Evolutionary conservation across 2,329 filamentous ascomycete species (phyloP).

Genomic region (Lachnellula cervina): DNA sequence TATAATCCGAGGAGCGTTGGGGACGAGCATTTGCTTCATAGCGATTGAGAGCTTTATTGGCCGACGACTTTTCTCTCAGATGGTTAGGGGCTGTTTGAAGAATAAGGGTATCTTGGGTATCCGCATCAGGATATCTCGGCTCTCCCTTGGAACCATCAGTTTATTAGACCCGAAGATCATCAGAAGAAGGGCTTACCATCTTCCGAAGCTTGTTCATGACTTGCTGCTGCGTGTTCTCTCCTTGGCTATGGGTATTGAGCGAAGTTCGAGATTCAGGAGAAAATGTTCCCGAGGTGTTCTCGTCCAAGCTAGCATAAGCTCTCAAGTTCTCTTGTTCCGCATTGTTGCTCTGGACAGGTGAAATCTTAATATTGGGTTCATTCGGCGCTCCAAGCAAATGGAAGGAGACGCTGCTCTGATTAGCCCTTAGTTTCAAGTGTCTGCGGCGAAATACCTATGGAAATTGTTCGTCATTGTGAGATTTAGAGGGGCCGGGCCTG

Average conservation of each 20-base stretch:
- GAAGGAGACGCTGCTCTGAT: not conserved
- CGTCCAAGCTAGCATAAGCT: not conserved
- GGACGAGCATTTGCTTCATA: not conserved
- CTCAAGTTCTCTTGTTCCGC: not conserved
- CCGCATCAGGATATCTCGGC: conserved; percentile 6
- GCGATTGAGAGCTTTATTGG: not conserved
- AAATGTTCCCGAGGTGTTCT: not conserved
- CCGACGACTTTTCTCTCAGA: not conserved
- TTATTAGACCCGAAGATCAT: not conserved
- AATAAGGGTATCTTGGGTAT: conserved; percentile 16
- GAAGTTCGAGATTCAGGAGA: not conserved
- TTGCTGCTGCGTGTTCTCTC: conserved; percentile 1
- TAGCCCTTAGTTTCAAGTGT: conserved; percentile 1
- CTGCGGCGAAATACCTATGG: conserved; percentile 6
- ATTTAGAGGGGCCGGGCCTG: conserved; percentile 1
- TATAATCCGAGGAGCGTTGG: not conserved
- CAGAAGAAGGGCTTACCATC: conserved; percentile 2
- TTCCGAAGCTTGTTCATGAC: not conserved
- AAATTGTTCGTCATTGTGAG: conserved; percentile 9
- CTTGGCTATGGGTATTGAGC: not conserved
- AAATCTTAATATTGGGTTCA: not conserved
- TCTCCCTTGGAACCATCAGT: conserved; percentile 4
- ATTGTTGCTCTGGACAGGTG: not conserved
- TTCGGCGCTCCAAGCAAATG: not conserved
- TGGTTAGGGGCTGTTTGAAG: not conserved